Evolutionary conservation across 768 basidiomycete species (phyloP).

Genomic region (Hysterangium stoloniferum): DNA sequence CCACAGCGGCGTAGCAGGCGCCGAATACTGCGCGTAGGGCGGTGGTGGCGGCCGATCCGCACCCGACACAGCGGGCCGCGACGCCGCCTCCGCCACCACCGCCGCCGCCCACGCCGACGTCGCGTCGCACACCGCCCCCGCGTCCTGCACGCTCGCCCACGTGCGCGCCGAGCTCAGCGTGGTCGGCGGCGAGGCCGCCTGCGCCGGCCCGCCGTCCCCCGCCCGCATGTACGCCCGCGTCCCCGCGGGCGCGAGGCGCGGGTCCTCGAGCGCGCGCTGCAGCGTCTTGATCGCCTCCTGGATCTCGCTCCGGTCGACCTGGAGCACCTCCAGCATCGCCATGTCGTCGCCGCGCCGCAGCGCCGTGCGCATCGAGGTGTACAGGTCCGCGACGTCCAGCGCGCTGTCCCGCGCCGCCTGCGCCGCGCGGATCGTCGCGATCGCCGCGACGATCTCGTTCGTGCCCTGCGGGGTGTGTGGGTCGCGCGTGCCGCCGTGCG

Average conservation of each 20-base stretch:
- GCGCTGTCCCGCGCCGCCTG: conserved; percentile 43
- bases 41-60: background rate
- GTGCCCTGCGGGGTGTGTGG: background rate
- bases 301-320: conserved; percentile 57
- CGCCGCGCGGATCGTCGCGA: conserved; percentile 22
- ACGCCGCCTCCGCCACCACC: conserved; percentile 14
- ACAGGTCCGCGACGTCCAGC: conserved; percentile 47
- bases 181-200: background rate
- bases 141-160: conserved; percentile 9
- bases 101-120: conserved; percentile 16
- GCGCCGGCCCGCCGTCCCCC: conserved; percentile 7
- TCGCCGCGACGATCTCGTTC: conserved; percentile 17
- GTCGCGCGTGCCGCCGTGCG: conserved; percentile 6
- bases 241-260: conserved; percentile 15
- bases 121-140: conserved; percentile 12
- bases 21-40: background rate
- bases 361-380: conserved; percentile 50
- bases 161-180: conserved; percentile 4
- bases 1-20: background rate
- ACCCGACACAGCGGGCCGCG: background rate
- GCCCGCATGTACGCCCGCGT: conserved; percentile 12
- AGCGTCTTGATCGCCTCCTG: conserved; percentile 77
- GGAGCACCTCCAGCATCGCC: conserved; percentile 54
- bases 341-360: conserved; percentile 52
- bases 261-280: conserved; percentile 47